Conservation (phyloP, 1,139 yeast genomes). For the Insectozyma bohioensis region DNA sequence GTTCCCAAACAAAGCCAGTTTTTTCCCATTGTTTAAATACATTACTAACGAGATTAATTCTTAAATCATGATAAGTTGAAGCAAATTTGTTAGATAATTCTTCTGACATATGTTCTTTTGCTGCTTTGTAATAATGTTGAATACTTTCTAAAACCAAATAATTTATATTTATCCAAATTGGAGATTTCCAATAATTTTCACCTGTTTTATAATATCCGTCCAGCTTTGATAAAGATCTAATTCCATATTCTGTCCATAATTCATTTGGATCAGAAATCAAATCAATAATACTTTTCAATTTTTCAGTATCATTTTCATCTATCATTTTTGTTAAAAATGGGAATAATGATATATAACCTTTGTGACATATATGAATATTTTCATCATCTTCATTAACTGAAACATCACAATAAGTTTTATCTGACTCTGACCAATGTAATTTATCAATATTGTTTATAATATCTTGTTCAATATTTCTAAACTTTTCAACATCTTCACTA, state of each 20-base stretch:
- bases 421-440: constrained; percentile 76
- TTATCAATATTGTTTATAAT: constrained; percentile 64
- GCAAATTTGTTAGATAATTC: constrained; percentile 35
- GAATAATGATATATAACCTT: constrained; percentile 83
- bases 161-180: constrained; percentile 91
- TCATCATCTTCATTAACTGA: constrained; percentile 74
- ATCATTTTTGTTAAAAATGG: constrained; percentile 80
- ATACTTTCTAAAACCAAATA: constrained; percentile 76
- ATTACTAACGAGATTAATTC: constrained; percentile 67
- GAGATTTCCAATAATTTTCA: constrained; percentile 96
- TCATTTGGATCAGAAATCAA: constrained; percentile 67
- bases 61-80: constrained; percentile 52
- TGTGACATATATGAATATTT: constrained; percentile 69
- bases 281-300: constrained; percentile 52
- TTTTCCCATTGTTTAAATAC: constrained; percentile 65
- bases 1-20: constrained; percentile 91
- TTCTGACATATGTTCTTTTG: constrained; percentile 22
- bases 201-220: constrained; percentile 69
- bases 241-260: constrained; percentile 78
- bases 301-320: constrained; percentile 48
- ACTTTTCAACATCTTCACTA: constrained; percentile 55
- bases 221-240: constrained; percentile 74
- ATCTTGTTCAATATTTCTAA: constrained; percentile 51
- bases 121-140: constrained; percentile 44
- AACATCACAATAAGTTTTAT: constrained; percentile 78